Conservation (phyloP, 116 monocot genomes). For the Posidonia oceanica region DNA sequence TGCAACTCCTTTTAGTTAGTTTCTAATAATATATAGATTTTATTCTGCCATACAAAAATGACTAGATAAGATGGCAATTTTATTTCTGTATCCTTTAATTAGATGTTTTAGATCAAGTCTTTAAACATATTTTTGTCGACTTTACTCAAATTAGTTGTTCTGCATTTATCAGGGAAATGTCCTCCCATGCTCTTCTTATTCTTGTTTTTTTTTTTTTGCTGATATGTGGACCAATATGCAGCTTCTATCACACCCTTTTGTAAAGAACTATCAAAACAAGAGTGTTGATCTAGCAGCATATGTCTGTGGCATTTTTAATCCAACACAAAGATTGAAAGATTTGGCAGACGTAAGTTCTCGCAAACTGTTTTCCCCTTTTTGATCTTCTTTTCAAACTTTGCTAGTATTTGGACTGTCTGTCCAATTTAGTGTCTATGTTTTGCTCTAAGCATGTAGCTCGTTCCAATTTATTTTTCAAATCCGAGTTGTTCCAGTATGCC, state of each 20-base stretch:
- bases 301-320: slow-evolving; percentile 69
- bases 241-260: slow-evolving; percentile 88
- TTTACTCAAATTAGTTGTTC: no score
- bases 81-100: neutral
- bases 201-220: neutral
- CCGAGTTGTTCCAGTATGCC: neutral
- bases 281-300: slow-evolving; percentile 59
- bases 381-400: neutral
- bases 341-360: slow-evolving; percentile 72
- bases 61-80: neutral
- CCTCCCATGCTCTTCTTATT: neutral
- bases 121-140: neutral
- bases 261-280: slow-evolving; percentile 61
- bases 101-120: neutral
- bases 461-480: neutral
- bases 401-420: neutral
- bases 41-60: no score
- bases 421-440: no score
- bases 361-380: neutral
- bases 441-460: no score
- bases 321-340: slow-evolving; percentile 68
- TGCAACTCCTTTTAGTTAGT: no score
- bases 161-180: neutral
- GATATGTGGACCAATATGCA: slow-evolving; percentile 23
- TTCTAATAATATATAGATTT: no score